Evolutionary conservation across 352 stramenopile genomes (phyloP), one percentile per base, ranked within the genome.

Genomic region (Phytophthora palmivora): DNA sequence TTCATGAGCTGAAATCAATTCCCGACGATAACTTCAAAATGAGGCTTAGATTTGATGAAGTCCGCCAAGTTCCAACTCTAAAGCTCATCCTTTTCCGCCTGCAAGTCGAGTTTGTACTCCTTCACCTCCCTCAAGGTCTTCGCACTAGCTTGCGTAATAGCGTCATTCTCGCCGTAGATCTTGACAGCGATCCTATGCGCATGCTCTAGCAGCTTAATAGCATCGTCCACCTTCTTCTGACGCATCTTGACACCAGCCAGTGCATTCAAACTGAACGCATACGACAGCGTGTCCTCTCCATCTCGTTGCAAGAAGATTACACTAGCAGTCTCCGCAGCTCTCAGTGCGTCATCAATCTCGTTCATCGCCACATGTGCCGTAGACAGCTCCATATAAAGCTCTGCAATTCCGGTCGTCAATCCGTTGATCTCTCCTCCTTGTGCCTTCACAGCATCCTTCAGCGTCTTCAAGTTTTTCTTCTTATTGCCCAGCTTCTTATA

Each of bases 251-350:
- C 84, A 7, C 87, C 87, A 0, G 85, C 85, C 39, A 94, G 47
- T n/a, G 85, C 76, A 39, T 95, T 95, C 34, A 94, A 77, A 44
- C 74, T 89, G 52, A 95, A 95, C 12, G 87, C 87, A 50, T 91
- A 90, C 22, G 74, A 24, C 21, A 94, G 55, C 54, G 85, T 83
- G 7, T 82, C 71, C 24, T 87, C 69, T 18, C 87, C 87, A 19
- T 95, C 87, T 7, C 87, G 80, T 48, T 82, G 60, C 16, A 70
- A 43, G 52, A 94, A 84, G 49, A 95, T 78, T 0, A 65, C 67
- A 22, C 74, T 76, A 2, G 83, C 84, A 4, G 59, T 68, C 32
- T 87, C 74, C 0, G 65, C 81, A 6, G 76, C 68, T 45, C 42
- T 26, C 8, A 67, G 18, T 0, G 82, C 80, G 2, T 88, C 57